phyloP scores from a whole-genome alignment of 768 basidiomycete species.

The Mycena leptocephala region DNA sequence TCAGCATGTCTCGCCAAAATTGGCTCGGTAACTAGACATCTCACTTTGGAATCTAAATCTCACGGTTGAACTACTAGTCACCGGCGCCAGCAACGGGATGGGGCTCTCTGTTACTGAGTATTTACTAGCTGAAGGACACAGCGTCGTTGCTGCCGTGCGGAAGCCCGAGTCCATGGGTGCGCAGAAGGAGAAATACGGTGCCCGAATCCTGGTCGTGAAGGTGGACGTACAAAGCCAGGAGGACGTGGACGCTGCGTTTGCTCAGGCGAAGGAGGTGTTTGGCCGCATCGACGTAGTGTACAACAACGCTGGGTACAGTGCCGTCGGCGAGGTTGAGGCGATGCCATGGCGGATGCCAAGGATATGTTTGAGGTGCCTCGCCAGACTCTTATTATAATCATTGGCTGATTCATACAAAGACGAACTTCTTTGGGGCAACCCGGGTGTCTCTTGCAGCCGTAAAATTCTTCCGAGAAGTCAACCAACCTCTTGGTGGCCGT shows the following conservation, averaged over 20 bases:
- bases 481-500: constrained; percentile 21
- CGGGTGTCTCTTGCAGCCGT: constrained; percentile 17
- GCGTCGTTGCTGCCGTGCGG: constrained; percentile 15
- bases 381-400: neutral
- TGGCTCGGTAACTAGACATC: constrained; percentile 6
- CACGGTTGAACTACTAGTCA: constrained; percentile 19
- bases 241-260: constrained; percentile 15
- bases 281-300: constrained; percentile 27
- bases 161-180: constrained; percentile 13
- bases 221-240: constrained; percentile 20
- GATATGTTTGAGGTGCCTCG: constrained; percentile 26
- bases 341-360: constrained; percentile 24
- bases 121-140: constrained; percentile 4
- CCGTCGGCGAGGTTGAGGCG: constrained; percentile 24
- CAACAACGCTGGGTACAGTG: constrained; percentile 26
- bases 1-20: constrained; percentile 3
- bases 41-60: neutral
- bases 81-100: constrained; percentile 29
- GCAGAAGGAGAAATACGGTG: neutral
- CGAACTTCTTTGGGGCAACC: constrained; percentile 22
- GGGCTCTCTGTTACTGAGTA: constrained; percentile 24
- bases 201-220: constrained; percentile 11
- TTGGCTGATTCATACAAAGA: neutral
- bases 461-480: constrained; percentile 22
- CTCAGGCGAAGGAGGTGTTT: neutral